Evolutionary conservation across 805 yeast genomes (phyloP).

Genomic region (Myxozyma udenii): DNA sequence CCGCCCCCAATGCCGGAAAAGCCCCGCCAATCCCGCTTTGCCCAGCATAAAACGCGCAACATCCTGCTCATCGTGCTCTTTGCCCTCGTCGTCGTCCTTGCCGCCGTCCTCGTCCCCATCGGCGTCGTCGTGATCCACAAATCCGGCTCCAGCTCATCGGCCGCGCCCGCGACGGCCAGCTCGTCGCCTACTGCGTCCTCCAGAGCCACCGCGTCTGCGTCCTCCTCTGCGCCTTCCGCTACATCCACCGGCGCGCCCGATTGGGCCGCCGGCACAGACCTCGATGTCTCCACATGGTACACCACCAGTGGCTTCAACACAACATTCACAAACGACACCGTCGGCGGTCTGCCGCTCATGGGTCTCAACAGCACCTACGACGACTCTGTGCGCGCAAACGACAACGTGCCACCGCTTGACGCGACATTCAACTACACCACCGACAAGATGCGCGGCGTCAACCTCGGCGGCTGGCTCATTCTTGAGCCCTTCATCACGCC

Average conservation of each 20-base stretch:
- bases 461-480: conserved; percentile 86
- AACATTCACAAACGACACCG: conserved; percentile 38
- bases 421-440: conserved; percentile 33
- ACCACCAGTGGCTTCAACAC: conserved; percentile 38
- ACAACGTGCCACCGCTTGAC: conserved; percentile 35
- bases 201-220: background rate
- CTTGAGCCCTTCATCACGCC: conserved; percentile 85
- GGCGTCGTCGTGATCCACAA: conserved; percentile 34
- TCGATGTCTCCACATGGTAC: conserved; percentile 38
- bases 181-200: background rate
- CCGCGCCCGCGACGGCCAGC: background rate
- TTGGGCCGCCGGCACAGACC: conserved; percentile 32
- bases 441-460: conserved; percentile 58
- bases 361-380: conserved; percentile 39
- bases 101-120: conserved; percentile 35
- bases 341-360: conserved; percentile 39
- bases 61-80: conserved; percentile 7
- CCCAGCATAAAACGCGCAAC: conserved; percentile 6
- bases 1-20: too few species aligned
- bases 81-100: conserved; percentile 27
- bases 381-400: conserved; percentile 34
- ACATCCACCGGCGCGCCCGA: conserved; percentile 25
- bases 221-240: conserved; percentile 2
- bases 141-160: conserved; percentile 2
- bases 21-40: background rate